Percentiles rank a stretch among this genome's conserved stretches.
Conservation (phyloP, 441 rosid genomes). For the Eutrema salsugineum region DNA sequence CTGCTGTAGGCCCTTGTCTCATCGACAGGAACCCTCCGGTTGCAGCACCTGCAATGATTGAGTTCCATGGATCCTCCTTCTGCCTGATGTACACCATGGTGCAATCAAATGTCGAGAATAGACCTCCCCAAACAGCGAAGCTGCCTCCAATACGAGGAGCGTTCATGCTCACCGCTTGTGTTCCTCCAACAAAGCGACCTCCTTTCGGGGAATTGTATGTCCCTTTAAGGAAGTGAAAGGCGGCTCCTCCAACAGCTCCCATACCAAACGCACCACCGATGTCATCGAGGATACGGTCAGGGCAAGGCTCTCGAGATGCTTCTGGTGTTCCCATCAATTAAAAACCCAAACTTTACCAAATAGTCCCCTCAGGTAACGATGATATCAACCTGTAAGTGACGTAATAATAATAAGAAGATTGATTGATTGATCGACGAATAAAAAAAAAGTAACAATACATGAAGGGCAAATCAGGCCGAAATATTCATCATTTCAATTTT, state of each 20-base stretch:
- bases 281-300: constrained; percentile 75
- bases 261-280: constrained; percentile 76
- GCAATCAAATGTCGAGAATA: constrained; percentile 69
- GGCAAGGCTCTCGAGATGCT: constrained; percentile 72
- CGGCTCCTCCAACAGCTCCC: constrained; percentile 77
- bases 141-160: constrained; percentile 69
- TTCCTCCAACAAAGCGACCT: constrained; percentile 52
- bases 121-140: constrained; percentile 82
- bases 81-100: constrained; percentile 64
- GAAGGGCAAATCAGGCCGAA: background rate
- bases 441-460: background rate
- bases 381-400: background rate
- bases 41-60: constrained; percentile 71
- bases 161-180: constrained; percentile 63
- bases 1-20: constrained; percentile 54
- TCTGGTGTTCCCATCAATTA: constrained; percentile 64
- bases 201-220: constrained; percentile 55
- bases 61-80: constrained; percentile 86
- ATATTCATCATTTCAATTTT: background rate
- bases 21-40: constrained; percentile 69
- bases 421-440: background rate
- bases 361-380: background rate
- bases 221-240: constrained; percentile 65
- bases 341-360: background rate
- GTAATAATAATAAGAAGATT: background rate